Percentiles rank a stretch among this genome's conserved stretches.
These are phyloP conservation scores for Scedosporium apiospermum DNA, from an alignment of 2,329 filamentous ascomycete species.

Conservation along the genomic window DNA sequence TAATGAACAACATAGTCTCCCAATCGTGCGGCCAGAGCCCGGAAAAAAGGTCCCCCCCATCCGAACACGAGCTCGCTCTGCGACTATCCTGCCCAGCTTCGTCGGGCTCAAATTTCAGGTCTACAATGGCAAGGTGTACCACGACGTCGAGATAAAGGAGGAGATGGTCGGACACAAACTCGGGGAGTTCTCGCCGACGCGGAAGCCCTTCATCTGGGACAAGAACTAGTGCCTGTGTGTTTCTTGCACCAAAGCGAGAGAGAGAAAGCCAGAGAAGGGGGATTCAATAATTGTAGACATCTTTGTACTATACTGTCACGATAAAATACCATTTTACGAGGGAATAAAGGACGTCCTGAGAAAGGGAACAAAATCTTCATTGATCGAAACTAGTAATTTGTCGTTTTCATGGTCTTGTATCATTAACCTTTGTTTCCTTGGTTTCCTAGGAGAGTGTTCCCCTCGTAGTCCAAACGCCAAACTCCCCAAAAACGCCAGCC, in stretches of 20 bases:
- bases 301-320: slow-evolving; percentile 5
- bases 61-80: slow-evolving; percentile 75
- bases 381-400: neutral
- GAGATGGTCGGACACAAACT: slow-evolving; percentile 96
- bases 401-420: neutral
- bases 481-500: slow-evolving; percentile 6
- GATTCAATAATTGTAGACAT: neutral
- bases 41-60: slow-evolving; percentile 63
- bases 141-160: slow-evolving; percentile 76
- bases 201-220: slow-evolving; percentile 48
- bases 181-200: slow-evolving; percentile 72
- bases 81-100: slow-evolving; percentile 87
- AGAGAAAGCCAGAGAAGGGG: neutral
- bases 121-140: slow-evolving; percentile 83
- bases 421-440: neutral
- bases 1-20: slow-evolving; percentile 34
- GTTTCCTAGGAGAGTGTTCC: neutral
- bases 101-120: slow-evolving; percentile 84
- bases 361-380: neutral
- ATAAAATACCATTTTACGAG: slow-evolving; percentile 2
- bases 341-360: neutral
- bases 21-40: slow-evolving; percentile 50
- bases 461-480: neutral
- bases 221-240: slow-evolving; percentile 19
- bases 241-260: neutral